Evolutionary conservation across 2,329 filamentous ascomycete genomes (phyloP).

Genomic region (Aureobasidium sp.): DNA sequence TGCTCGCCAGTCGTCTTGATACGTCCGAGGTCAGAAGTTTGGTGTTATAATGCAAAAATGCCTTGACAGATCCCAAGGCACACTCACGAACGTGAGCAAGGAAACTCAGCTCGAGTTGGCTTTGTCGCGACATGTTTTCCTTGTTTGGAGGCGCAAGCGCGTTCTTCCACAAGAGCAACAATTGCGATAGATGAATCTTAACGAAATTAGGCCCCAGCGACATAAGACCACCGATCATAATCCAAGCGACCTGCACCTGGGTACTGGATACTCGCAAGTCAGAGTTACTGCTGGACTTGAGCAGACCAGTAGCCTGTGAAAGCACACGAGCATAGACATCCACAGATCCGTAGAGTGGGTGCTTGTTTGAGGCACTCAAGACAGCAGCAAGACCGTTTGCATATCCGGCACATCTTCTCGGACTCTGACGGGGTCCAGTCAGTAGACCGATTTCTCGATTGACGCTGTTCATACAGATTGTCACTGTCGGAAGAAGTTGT

Average conservation of each 20-base stretch:
- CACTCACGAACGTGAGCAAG: constrained; percentile 92
- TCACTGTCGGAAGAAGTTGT: constrained; percentile 82
- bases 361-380: constrained; percentile 78
- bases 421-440: constrained; percentile 65
- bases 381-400: constrained; percentile 87
- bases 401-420: constrained; percentile 79
- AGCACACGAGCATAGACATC: constrained; percentile 91
- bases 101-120: constrained; percentile 82
- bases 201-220: constrained; percentile 95
- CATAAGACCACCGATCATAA: constrained; percentile 93
- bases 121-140: constrained; percentile 78
- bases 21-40: constrained; percentile 88
- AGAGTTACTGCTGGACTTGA: constrained; percentile 87
- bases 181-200: constrained; percentile 92
- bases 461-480: constrained; percentile 94
- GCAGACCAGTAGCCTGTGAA: constrained; percentile 79
- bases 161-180: constrained; percentile 94
- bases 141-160: constrained; percentile 89
- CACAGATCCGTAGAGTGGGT: constrained; percentile 88
- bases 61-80: constrained; percentile 80
- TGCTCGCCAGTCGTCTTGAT: constrained; percentile 81
- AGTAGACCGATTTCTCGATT: constrained; percentile 77
- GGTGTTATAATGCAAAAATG: constrained; percentile 90
- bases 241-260: constrained; percentile 97
- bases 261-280: constrained; percentile 87